Conservation (phyloP, 192 early-diverging fungal species). For the Dissophora ornata region DNA sequence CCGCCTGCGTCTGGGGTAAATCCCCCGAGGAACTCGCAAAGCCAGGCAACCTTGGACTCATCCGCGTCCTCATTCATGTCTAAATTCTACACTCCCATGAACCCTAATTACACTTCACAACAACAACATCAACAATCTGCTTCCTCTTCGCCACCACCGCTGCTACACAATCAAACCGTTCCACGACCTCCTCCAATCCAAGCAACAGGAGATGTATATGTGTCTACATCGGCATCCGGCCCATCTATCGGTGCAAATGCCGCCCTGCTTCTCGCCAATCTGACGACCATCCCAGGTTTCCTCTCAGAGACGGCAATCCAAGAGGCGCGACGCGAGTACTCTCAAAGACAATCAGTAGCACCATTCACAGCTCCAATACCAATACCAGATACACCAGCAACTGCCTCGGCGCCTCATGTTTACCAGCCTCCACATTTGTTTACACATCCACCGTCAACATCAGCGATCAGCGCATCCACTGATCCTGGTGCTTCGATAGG, state of each 20-base stretch:
- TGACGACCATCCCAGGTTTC: constrained; percentile 37
- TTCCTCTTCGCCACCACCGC: background rate
- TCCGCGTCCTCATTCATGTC: constrained; percentile 41
- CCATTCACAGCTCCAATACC: constrained; percentile 2
- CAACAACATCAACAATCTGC: background rate
- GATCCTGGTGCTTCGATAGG: constrained; percentile 3
- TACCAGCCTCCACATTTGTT: background rate
- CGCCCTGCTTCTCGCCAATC: constrained; percentile 27
- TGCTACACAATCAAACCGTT: no score
- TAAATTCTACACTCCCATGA: constrained; percentile 47
- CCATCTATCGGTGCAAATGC: constrained; percentile 18
- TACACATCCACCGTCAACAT: background rate
- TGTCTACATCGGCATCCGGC: background rate
- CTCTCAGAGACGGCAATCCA: constrained; percentile 45
- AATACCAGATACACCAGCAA: background rate
- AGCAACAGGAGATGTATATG: no score
- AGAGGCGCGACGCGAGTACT: constrained; percentile 35
- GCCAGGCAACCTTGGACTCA: background rate
- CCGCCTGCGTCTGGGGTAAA: background rate
- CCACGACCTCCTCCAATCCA: no score
- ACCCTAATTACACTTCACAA: constrained; percentile 18
- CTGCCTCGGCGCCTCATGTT: background rate
- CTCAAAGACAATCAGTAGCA: constrained; percentile 1
- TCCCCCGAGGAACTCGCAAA: background rate
- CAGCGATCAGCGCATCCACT: background rate